Evolutionary conservation across 208 protist genomes (phyloP).

Genomic region (Leishmania turanica): DNA sequence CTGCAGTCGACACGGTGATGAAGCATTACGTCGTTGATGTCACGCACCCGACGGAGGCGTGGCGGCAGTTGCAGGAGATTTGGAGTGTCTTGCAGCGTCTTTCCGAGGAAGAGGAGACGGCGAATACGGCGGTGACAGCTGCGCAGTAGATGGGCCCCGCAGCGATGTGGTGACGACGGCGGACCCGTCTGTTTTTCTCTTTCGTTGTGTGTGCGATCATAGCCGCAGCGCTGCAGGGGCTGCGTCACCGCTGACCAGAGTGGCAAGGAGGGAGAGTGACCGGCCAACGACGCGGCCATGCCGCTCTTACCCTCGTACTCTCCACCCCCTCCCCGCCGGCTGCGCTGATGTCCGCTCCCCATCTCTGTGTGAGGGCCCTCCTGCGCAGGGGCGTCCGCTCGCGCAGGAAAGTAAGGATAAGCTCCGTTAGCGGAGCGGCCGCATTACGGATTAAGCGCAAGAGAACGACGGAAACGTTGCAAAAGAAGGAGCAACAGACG

Average conservation of each 20-base stretch:
- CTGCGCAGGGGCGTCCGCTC: background rate
- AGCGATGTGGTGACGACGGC: background rate
- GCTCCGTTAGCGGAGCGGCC: background rate
- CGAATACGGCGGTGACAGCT: background rate
- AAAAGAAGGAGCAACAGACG: background rate
- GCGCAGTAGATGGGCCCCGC: background rate
- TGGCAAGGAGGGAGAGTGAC: background rate
- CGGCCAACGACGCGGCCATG: background rate
- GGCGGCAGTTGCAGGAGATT: slow-evolving; percentile 57
- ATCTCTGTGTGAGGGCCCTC: background rate
- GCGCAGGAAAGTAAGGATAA: too few relatives aligned
- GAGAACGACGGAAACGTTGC: background rate
- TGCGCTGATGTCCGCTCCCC: background rate
- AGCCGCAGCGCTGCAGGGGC: background rate
- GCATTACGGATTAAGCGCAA: background rate
- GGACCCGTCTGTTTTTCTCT: background rate
- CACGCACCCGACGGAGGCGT: slow-evolving; percentile 44
- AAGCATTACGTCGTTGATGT: slow-evolving; percentile 75
- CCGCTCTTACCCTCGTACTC: background rate
- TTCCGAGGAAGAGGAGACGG: slow-evolving; percentile 7
- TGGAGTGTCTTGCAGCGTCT: slow-evolving; percentile 50
- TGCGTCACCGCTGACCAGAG: background rate
- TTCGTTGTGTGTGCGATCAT: background rate
- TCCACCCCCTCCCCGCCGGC: background rate
- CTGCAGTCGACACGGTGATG: slow-evolving; percentile 27